These are phyloP conservation scores for Boletellus sp. DNA, from an alignment of 1,284 basidiomycete genomes.

Conservation along the genomic window DNA sequence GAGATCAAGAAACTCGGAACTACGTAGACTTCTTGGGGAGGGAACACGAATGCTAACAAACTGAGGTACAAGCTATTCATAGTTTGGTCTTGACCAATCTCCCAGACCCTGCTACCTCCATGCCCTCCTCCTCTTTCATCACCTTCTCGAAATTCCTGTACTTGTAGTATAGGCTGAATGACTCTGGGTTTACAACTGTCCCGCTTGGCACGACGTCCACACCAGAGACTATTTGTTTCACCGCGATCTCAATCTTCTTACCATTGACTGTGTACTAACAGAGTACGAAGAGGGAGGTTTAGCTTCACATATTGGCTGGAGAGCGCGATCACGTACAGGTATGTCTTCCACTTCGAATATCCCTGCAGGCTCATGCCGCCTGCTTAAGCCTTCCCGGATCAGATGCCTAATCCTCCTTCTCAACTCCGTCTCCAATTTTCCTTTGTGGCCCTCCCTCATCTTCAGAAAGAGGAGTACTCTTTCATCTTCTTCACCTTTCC, in stretches of 20 bases:
- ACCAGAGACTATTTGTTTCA: slow-evolving; percentile 70
- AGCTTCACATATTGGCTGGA: not conserved
- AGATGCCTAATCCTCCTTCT: slow-evolving; percentile 51
- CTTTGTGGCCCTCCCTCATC: slow-evolving; percentile 53
- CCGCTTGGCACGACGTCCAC: slow-evolving; percentile 57
- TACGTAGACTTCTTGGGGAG: slow-evolving; percentile 19
- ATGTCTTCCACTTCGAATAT: slow-evolving; percentile 62
- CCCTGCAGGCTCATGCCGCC: slow-evolving; percentile 69
- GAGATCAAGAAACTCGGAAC: slow-evolving; percentile 7
- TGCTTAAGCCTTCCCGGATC: slow-evolving; percentile 66
- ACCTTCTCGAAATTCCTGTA: slow-evolving; percentile 45
- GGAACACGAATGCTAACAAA: not conserved
- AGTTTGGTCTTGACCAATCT: slow-evolving; percentile 10
- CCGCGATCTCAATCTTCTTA: slow-evolving; percentile 73
- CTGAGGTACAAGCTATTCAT: slow-evolving; percentile 7
- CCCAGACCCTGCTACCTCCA: not conserved
- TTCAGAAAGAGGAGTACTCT: slow-evolving; percentile 84
- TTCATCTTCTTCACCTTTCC: slow-evolving; percentile 73
- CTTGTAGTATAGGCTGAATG: slow-evolving; percentile 58
- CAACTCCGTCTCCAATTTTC: slow-evolving; percentile 47
- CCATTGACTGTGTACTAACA: slow-evolving; percentile 65
- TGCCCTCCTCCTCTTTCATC: slow-evolving; percentile 18
- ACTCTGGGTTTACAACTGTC: slow-evolving; percentile 67
- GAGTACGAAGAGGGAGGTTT: not conserved
- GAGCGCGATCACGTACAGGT: slow-evolving; percentile 44